Evolutionary conservation across 164 flowering plant genomes (phyloP).

Genomic region (Cinnamomum chago): DNA sequence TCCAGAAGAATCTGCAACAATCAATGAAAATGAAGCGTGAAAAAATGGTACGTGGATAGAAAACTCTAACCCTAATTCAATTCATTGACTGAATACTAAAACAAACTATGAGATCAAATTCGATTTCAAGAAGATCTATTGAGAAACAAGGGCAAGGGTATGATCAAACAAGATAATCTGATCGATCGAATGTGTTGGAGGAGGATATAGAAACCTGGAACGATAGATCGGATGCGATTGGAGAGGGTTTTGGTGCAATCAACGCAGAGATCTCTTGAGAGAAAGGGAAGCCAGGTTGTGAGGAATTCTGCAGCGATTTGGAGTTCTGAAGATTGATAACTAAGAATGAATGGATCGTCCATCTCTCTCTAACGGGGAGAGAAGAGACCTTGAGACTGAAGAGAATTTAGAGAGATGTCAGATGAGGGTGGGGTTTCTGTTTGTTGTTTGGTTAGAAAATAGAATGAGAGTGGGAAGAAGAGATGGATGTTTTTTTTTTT

Average conservation of each 20-base stretch:
- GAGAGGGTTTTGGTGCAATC: conserved; percentile 44
- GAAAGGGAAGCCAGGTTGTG: conserved; percentile 69
- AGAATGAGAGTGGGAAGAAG: neutral
- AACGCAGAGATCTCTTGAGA: conserved; percentile 60
- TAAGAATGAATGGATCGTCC: conserved; percentile 47
- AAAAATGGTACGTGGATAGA: neutral
- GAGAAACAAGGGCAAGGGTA: neutral
- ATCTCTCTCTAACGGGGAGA: conserved; percentile 3
- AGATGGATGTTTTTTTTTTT: no score
- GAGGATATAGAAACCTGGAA: neutral
- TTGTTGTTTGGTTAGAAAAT: neutral
- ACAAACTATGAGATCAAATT: neutral
- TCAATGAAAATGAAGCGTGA: neutral
- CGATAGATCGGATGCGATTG: conserved; percentile 33
- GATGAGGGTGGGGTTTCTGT: neutral
- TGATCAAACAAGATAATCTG: neutral
- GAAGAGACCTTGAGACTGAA: neutral
- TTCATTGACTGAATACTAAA: neutral
- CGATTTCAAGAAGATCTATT: neutral
- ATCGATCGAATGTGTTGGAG: neutral
- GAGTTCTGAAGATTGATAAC: conserved; percentile 51
- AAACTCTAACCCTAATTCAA: neutral
- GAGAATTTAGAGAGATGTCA: neutral
- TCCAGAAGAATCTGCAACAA: neutral
- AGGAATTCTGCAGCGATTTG: conserved; percentile 69